Evolutionary conservation across 371 early-diverging fungal species (phyloP), one percentile per base, ranked within the genome.

Genomic region (Saksenaea vasiformis): DNA sequence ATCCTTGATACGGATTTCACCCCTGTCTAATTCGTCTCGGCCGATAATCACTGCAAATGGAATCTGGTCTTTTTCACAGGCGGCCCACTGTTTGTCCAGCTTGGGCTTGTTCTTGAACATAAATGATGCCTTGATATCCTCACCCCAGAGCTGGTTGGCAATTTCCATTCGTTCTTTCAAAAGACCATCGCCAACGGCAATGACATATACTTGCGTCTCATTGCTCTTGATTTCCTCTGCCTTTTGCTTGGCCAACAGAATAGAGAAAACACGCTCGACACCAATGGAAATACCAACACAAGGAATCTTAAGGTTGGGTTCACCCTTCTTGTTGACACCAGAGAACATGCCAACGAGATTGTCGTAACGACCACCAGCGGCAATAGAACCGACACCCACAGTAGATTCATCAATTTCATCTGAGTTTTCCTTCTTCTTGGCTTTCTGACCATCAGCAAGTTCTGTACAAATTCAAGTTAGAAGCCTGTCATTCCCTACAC

Each of bases 281-380:
- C 99, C 99, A 71, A 99, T 90, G 39, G 92, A 91, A 36, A 99
- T 82, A 60, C 99, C 99, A 2, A 99, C 99, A 73, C 99, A 99
- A 0, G 98, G 99, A 43, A 96, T 93, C 56, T 87, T 78, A 28
- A 79, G 53, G 63, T 84, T 87, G 54, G 90, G 83, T 35, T 85
- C 76, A 0, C 85, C 85, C 31, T 84, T 83, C 67, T 83, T 85
- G 70, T 87, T 85, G 35, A 72, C 79, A 54, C 87, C 86, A 31
- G 80, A 76, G 70, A 99, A 94, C 93, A 94, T 95, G 26, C 95
- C 95, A 1, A 99, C 99, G 60, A 99, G 87, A 54, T 96, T 88
- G 72, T 99, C 99, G 77, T 99, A 99, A 37, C 99, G 92, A 3
- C 99, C 99, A 54, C 99, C 99, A 0, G 97, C 99, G 17, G 98